Evolutionary conservation across 2,329 filamentous ascomycete species (phyloP).

Genomic region (Sphaceloma murrayae): DNA sequence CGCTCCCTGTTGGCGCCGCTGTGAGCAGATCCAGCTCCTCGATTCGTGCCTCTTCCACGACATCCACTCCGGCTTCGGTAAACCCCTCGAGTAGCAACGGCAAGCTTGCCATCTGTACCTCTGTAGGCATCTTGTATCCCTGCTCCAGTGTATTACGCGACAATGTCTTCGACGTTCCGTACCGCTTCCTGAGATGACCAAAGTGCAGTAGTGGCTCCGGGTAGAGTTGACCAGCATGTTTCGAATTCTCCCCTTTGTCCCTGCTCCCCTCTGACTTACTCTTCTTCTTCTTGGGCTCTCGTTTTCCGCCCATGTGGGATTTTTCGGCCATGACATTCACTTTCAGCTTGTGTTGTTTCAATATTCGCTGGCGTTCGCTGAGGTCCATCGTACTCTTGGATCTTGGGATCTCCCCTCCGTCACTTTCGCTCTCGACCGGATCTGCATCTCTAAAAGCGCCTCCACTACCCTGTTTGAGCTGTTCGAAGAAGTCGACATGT

Average conservation of each 20-base stretch:
- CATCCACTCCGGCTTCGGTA: slow-evolving; percentile 32
- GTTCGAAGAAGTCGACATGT: slow-evolving; percentile 10
- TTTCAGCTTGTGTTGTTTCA: slow-evolving; percentile 31
- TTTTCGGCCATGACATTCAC: slow-evolving; percentile 25
- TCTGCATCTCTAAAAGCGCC: no score
- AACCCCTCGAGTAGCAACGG: slow-evolving; percentile 56
- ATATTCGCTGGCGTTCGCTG: slow-evolving; percentile 23
- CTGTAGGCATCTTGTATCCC: slow-evolving; percentile 78
- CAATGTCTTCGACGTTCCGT: slow-evolving; percentile 63
- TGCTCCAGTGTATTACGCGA: slow-evolving; percentile 73
- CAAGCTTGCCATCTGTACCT: slow-evolving; percentile 81
- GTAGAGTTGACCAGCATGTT: slow-evolving; percentile 54
- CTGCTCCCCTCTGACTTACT: slow-evolving; percentile 29
- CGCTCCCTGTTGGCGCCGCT: slow-evolving; percentile 88
- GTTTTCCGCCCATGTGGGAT: slow-evolving; percentile 27
- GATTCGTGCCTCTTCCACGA: slow-evolving; percentile 20
- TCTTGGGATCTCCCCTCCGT: neutral
- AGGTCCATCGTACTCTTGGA: neutral
- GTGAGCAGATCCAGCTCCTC: slow-evolving; percentile 65
- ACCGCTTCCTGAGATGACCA: slow-evolving; percentile 57
- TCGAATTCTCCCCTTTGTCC: slow-evolving; percentile 29
- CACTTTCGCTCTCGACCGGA: neutral
- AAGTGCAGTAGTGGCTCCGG: slow-evolving; percentile 76
- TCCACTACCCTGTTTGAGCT: no score
- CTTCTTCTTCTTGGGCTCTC: slow-evolving; percentile 40